A percentile compares a stretch with the other conserved stretches of the same genome.
These are phyloP conservation scores for Bimuria novae-zelandiae DNA, from an alignment of 2,329 filamentous ascomycete species.

Conservation along the genomic window DNA sequence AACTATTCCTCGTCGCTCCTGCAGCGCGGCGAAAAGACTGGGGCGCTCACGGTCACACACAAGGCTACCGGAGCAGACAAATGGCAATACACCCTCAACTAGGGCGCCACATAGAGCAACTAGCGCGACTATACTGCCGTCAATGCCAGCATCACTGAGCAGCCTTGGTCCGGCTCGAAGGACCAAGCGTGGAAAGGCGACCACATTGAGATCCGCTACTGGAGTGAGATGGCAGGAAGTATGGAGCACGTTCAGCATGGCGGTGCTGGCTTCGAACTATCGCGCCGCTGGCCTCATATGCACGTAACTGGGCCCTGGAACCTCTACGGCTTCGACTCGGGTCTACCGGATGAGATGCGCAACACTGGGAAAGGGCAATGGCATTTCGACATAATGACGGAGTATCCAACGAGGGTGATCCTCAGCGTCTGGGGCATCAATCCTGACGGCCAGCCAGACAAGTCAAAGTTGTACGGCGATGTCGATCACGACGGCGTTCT, in stretches of 20 bases:
- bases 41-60: slow-evolving; percentile 59
- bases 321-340: slow-evolving; percentile 66
- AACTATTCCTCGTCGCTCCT: slow-evolving; percentile 64
- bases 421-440: slow-evolving; percentile 72
- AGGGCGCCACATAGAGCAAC: slow-evolving; percentile 62
- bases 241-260: slow-evolving; percentile 65
- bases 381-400: slow-evolving; percentile 64
- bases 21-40: slow-evolving; percentile 44
- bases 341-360: slow-evolving; percentile 59
- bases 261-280: slow-evolving; percentile 52
- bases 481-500: slow-evolving; percentile 64
- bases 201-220: slow-evolving; percentile 68
- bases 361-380: slow-evolving; percentile 58
- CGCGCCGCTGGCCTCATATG: slow-evolving; percentile 64
- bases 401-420: slow-evolving; percentile 66
- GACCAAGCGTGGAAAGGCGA: slow-evolving; percentile 64
- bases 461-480: slow-evolving; percentile 64
- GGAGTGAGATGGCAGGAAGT: slow-evolving; percentile 62
- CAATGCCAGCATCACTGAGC: slow-evolving; percentile 53
- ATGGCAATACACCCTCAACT: slow-evolving; percentile 67
- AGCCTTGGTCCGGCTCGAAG: slow-evolving; percentile 63
- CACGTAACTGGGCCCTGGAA: slow-evolving; percentile 68
- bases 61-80: slow-evolving; percentile 64
- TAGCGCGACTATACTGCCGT: slow-evolving; percentile 62
- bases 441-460: slow-evolving; percentile 64